phyloP scores from a whole-genome alignment of 257 asterid genomes.

The Solanum arcanum region DNA sequence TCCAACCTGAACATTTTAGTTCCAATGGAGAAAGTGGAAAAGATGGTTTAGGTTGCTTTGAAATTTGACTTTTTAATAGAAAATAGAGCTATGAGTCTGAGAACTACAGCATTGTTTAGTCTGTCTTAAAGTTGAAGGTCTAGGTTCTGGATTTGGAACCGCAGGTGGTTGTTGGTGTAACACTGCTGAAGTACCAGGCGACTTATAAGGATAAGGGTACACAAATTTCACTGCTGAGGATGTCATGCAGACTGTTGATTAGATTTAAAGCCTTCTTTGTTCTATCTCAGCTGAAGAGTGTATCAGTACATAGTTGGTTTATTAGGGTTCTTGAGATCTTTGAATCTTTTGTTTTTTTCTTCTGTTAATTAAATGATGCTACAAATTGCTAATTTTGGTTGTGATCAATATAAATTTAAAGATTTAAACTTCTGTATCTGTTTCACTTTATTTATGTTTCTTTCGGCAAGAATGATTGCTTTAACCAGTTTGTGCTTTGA shows the following conservation, averaged over 20 bases:
- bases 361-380: background rate
- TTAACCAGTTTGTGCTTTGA: background rate
- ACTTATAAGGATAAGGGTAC: background rate
- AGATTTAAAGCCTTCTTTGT: background rate
- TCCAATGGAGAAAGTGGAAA: background rate
- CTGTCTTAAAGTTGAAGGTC: background rate
- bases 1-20: too few species aligned
- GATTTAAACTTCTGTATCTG: background rate
- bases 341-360: background rate
- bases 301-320: background rate
- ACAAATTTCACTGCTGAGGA: slow-evolving; percentile 55
- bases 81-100: background rate
- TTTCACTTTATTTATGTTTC: background rate
- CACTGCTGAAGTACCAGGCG: background rate
- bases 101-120: background rate
- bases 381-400: background rate
- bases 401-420: background rate
- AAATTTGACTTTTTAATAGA: background rate
- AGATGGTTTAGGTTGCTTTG: background rate
- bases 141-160: background rate
- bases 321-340: background rate
- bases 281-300: background rate
- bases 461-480: background rate
- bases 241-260: slow-evolving; percentile 53
- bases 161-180: background rate